Evolutionary conservation across 1,284 basidiomycete genomes (phyloP), one percentile per base, ranked within the genome.

Genomic region (Heterobasidion occidentale): DNA sequence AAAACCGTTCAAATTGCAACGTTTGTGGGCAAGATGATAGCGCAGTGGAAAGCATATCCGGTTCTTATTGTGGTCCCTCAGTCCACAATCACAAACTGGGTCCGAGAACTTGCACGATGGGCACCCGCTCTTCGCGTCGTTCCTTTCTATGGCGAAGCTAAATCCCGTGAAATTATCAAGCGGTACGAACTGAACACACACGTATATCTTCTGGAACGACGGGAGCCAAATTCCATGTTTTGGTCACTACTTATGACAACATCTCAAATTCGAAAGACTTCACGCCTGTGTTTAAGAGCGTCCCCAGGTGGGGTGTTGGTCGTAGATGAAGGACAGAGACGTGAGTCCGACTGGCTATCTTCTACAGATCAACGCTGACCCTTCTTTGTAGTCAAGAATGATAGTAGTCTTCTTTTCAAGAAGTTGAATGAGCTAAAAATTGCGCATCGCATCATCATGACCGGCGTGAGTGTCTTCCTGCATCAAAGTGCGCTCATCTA

Each of bases 1-100:
- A 95, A 95, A 77, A 98, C 95, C 0, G 90, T 98, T 3, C 94
- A 98, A 70, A 88, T 98, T 47, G 86, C 88, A 35, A 86, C 90
- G 0, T 91, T 95, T 69, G 73, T 99, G 5, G 93, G 92, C 3
- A 82, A 83, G 46, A 79, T 96, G n/a, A 77, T 83, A 35, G 70
- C 75, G 19, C 73, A 77, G 36, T 83, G 79, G 63, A 65, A 79
- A 14, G 81, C 86, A 0, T 88, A 79, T 57, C 96, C 96, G 1
- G 85, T 84, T 53, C 78, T 99, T 14, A 85, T 99, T 15, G 86
- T 97, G 5, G 96, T 98, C 3, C 96, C 96, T 0, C 97, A 98
- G 67, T 92, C 92, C 3, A 96, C 94, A 0, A 84, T 97, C 58
- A 87, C 88, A 47, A 98, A 92, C 69, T 94, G 84, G 84, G 77